Percentiles rank a stretch among this genome's conserved stretches.
These are phyloP conservation scores for Apiospora marii DNA, from an alignment of 2,329 filamentous ascomycete genomes.

Conservation along the genomic window DNA sequence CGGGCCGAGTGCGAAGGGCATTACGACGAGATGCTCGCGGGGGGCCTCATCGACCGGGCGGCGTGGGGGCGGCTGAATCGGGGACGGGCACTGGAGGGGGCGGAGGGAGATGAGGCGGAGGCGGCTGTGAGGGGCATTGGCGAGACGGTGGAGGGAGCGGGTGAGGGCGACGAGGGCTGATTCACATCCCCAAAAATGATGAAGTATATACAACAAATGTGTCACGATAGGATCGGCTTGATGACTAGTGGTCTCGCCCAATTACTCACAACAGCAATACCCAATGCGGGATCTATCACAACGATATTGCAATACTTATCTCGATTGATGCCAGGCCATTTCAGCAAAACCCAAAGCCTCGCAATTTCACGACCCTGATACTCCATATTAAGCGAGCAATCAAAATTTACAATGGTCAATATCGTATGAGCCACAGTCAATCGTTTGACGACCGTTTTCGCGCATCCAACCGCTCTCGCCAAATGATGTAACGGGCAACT, in stretches of 20 bases:
- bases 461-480: neutral
- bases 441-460: neutral
- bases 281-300: neutral
- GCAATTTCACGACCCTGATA: too few relatives aligned
- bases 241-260: neutral
- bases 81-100: neutral
- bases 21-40: neutral
- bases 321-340: neutral
- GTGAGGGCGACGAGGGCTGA: neutral
- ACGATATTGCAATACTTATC: neutral
- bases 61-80: neutral
- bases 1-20: neutral
- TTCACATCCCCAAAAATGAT: neutral
- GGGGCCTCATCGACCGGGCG: neutral
- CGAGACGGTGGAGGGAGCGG: neutral
- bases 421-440: neutral
- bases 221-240: neutral
- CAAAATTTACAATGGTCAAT: too few relatives aligned
- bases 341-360: neutral
- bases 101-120: neutral
- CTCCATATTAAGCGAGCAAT: too few relatives aligned
- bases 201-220: neutral
- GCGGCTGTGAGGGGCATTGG: neutral
- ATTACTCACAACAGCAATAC: neutral
- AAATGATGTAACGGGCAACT: neutral